phyloP scores from a whole-genome alignment of 306 rosid species.

The Pyrus communis region DNA sequence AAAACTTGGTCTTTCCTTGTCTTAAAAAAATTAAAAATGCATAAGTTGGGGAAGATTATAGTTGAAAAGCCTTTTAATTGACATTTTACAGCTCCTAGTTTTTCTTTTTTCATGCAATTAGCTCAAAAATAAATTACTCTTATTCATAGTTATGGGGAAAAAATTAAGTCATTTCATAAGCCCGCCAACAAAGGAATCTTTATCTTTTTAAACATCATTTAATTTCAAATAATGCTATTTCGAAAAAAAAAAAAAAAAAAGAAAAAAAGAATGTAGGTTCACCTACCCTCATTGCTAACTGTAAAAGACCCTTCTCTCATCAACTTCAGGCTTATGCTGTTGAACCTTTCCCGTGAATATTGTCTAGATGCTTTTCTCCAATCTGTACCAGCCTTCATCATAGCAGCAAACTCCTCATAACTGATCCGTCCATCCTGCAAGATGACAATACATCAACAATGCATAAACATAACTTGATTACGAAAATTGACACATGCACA shows the following conservation, averaged over 20 bases:
- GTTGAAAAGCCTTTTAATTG: slow-evolving; percentile 9
- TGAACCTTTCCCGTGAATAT: slow-evolving; percentile 55
- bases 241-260: not conserved
- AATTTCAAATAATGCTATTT: not conserved
- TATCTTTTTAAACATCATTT: not conserved
- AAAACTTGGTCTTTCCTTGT: not conserved
- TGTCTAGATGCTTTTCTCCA: slow-evolving; percentile 86
- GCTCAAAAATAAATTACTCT: slow-evolving; percentile 5
- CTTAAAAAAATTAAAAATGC: not conserved
- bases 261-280: slow-evolving; percentile 8
- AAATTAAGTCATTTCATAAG: not conserved
- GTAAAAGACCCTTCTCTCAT: slow-evolving; percentile 50
- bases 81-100: slow-evolving; percentile 29
- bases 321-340: slow-evolving; percentile 52
- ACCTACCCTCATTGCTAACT: slow-evolving; percentile 38
- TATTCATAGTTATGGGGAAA: not conserved
- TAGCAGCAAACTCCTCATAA: slow-evolving; percentile 71
- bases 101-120: not conserved
- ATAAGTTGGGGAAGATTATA: not conserved
- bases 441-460: not conserved
- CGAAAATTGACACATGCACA: not conserved
- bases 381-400: slow-evolving; percentile 96
- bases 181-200: not conserved
- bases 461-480: not conserved
- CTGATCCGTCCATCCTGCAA: slow-evolving; percentile 85